Percentiles rank a stretch among this genome's conserved stretches.
phyloP scores from a whole-genome alignment of 202 grass and related monocot genomes.

The Panicum hallii region DNA sequence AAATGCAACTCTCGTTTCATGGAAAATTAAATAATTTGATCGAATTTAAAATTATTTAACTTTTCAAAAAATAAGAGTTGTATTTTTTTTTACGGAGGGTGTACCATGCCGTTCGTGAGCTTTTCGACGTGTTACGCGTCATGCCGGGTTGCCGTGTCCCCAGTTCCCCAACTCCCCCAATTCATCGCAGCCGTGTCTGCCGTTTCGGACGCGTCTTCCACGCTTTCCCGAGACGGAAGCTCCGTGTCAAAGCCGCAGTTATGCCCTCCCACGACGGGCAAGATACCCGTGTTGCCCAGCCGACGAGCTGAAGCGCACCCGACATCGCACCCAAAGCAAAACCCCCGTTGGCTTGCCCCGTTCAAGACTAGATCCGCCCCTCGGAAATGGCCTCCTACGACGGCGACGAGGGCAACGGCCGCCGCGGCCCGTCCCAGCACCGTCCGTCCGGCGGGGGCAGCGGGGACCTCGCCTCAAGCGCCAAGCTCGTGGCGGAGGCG shows the following conservation, averaged over 20 bases:
- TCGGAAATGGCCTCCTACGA: conserved; percentile 54
- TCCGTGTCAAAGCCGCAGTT: background rate
- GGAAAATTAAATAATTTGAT: too few relatives aligned
- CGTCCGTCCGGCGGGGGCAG: conserved; percentile 38
- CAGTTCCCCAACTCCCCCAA: too few relatives aligned
- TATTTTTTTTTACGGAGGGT: too few relatives aligned
- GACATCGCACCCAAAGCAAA: background rate
- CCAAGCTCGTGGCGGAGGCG: conserved; percentile 72
- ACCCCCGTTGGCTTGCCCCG: background rate
- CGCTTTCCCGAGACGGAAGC: background rate
- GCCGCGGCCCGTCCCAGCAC: conserved; percentile 33
- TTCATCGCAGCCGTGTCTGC: background rate
- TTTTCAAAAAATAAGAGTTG: too few relatives aligned
- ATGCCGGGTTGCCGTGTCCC: too few relatives aligned
- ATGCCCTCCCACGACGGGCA: background rate
- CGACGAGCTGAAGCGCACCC: background rate
- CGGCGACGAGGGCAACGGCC: conserved; percentile 37
- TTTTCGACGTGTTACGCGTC: background rate
- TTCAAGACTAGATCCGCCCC: conserved; percentile 42
- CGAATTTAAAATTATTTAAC: too few relatives aligned
- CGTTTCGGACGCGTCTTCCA: background rate
- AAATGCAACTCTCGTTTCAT: too few relatives aligned
- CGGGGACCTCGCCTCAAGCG: conserved; percentile 67
- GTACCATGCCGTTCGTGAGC: background rate
- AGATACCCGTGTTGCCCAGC: background rate